A percentile compares a stretch with the other conserved stretches of the same genome.
Evolutionary conservation across 371 early-diverging fungal species (phyloP).

Genomic region (Zychaea mexicana): DNA sequence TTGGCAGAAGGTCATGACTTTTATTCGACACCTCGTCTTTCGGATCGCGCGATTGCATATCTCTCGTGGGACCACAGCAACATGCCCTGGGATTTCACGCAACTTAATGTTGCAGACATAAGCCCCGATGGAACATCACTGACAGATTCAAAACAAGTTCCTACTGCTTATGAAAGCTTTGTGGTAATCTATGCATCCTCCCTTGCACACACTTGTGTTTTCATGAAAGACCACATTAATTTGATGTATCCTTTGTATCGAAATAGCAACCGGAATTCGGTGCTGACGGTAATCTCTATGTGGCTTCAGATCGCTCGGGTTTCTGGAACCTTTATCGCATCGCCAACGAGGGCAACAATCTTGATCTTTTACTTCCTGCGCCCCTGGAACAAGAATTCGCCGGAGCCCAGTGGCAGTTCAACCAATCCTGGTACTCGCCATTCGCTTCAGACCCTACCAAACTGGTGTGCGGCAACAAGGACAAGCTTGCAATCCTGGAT

Average conservation of each 20-base stretch:
- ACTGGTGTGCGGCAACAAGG: slow-evolving; percentile 40
- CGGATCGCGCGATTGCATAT: slow-evolving; percentile 53
- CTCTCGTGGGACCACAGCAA: slow-evolving; percentile 73
- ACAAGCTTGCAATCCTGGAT: slow-evolving; percentile 52
- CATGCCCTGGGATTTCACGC: slow-evolving; percentile 82
- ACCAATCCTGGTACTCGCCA: slow-evolving; percentile 39
- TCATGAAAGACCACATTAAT: neutral
- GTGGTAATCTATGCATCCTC: slow-evolving; percentile 22
- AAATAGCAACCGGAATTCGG: slow-evolving; percentile 69
- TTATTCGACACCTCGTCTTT: slow-evolving; percentile 62
- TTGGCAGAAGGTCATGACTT: slow-evolving; percentile 66
- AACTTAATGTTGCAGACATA: slow-evolving; percentile 47
- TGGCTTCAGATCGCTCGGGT: slow-evolving; percentile 68
- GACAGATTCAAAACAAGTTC: neutral
- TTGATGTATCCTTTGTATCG: no score
- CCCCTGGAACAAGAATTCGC: slow-evolving; percentile 64
- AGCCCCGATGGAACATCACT: neutral
- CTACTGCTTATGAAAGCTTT: slow-evolving; percentile 54
- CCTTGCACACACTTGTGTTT: neutral
- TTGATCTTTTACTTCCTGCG: slow-evolving; percentile 42
- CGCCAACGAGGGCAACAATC: slow-evolving; percentile 20
- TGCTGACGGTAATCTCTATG: slow-evolving; percentile 58
- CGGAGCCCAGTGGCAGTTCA: slow-evolving; percentile 47
- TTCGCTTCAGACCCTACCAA: slow-evolving; percentile 45
- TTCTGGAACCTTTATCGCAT: slow-evolving; percentile 74